Evolutionary conservation across 2,329 filamentous ascomycete genomes (phyloP).

Genomic region (Fusarium zealandicum): DNA sequence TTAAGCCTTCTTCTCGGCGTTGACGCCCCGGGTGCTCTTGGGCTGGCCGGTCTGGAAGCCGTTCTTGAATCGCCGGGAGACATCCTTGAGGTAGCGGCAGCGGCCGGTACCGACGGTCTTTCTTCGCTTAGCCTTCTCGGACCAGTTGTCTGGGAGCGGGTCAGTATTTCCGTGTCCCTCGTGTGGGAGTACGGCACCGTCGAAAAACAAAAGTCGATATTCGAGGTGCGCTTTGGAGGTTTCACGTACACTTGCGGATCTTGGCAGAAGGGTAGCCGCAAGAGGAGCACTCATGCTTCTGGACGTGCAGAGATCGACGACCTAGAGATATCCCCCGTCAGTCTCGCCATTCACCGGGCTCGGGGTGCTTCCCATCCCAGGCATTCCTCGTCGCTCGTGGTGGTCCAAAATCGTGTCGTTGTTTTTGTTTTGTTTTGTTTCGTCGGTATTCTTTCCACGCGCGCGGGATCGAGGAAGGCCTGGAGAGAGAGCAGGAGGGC

Average conservation of each 20-base stretch:
- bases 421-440: conserved; percentile 14
- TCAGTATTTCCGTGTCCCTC: conserved; percentile 24
- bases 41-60: conserved; percentile 92
- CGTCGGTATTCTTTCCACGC: conserved; percentile 21
- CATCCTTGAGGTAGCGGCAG: conserved; percentile 92
- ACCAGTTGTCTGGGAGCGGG: conserved; percentile 84
- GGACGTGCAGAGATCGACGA: conserved; percentile 97
- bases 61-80: conserved; percentile 95
- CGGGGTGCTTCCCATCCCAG: conserved; percentile 9
- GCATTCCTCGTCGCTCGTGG: conserved; percentile 26
- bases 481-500: conserved; percentile 22
- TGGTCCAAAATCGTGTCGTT: background rate
- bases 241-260: conserved; percentile 94
- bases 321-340: conserved; percentile 60
- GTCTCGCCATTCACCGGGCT: conserved; percentile 22
- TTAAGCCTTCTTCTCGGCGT: conserved; percentile 48
- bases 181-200: background rate
- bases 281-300: conserved; percentile 96
- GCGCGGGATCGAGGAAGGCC: conserved; percentile 20
- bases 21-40: conserved; percentile 79
- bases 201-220: conserved; percentile 3
- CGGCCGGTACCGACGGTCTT: conserved; percentile 98
- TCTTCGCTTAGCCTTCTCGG: conserved; percentile 99
- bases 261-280: conserved; percentile 98
- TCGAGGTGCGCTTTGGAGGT: conserved; percentile 7